These are phyloP conservation scores for Tarenaya hassleriana DNA, from an alignment of 345 rosid genomes.

Conservation along the genomic window DNA sequence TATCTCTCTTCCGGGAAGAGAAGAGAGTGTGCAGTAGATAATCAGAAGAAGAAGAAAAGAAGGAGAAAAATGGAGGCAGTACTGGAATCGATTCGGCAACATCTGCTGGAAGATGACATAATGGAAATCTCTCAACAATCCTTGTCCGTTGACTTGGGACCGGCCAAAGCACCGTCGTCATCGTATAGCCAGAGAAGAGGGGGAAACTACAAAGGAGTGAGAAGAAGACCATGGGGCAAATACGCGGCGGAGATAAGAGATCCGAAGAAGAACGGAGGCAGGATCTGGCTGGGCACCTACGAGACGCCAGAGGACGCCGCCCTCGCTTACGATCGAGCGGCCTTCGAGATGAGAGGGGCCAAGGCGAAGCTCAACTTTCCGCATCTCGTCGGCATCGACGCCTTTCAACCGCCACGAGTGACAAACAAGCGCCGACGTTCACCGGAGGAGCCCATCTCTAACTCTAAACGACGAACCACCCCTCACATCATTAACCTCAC, in stretches of 20 bases:
- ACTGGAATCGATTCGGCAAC: too few species aligned
- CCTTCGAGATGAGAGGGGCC: constrained; percentile 20
- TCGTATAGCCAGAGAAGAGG: not conserved
- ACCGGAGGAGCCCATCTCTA: not conserved
- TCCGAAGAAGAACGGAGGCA: constrained; percentile 33
- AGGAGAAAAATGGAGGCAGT: too few species aligned
- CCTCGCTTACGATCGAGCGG: constrained; percentile 23
- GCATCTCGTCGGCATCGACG: constrained; percentile 12
- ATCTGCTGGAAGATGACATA: too few species aligned
- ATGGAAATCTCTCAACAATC: too few species aligned
- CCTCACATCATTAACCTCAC: constrained; percentile 13
- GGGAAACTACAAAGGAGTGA: constrained; percentile 14
- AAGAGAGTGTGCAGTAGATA: too few species aligned
- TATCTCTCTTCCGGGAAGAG: too few species aligned
- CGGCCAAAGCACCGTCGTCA: not conserved
- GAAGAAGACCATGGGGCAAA: constrained; percentile 38
- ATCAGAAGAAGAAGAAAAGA: too few species aligned
- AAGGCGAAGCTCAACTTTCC: constrained; percentile 30
- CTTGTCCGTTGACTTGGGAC: not conserved
- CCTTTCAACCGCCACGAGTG: not conserved
- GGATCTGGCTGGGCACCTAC: constrained; percentile 40
- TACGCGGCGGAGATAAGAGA: constrained; percentile 35
- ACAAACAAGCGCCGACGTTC: constrained; percentile 1
- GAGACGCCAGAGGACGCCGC: constrained; percentile 27
- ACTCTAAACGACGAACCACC: constrained; percentile 3